These are phyloP conservation scores for Solanum okadae DNA, from an alignment of 257 asterid genomes.

Conservation along the genomic window DNA sequence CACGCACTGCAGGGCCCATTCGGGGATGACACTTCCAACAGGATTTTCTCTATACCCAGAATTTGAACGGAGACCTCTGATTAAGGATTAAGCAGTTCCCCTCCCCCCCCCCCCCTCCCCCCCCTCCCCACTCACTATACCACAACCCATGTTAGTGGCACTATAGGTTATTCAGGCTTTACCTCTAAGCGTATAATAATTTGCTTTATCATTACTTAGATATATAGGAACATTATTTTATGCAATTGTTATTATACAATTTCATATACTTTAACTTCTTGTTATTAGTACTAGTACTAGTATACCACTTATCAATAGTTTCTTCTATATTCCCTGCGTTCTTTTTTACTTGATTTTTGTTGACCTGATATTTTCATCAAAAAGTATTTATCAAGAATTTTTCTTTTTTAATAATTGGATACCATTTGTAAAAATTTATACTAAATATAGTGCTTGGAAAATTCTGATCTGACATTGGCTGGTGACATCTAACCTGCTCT, in stretches of 20 bases:
- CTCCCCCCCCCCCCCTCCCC: too few relatives aligned
- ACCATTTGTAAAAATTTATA: not conserved
- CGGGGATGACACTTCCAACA: too few relatives aligned
- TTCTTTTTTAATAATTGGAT: not conserved
- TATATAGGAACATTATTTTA: not conserved
- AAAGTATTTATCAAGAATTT: not conserved
- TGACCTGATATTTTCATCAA: not conserved
- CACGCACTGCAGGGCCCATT: too few relatives aligned
- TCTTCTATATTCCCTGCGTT: not conserved
- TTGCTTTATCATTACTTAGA: not conserved
- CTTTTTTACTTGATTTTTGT: not conserved
- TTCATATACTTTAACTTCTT: not conserved
- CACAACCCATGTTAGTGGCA: not conserved
- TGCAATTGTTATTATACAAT: not conserved
- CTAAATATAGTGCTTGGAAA: not conserved
- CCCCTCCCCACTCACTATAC: too few relatives aligned
- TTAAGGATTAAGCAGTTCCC: too few relatives aligned
- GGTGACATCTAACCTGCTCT: not conserved
- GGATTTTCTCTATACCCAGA: accelerated
- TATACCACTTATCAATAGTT: not conserved
- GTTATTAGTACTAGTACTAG: not conserved
- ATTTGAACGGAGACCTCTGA: too few relatives aligned
- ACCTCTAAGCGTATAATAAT: not conserved
- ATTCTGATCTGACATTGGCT: not conserved
- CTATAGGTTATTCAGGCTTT: not conserved